These are phyloP conservation scores for Huntiella savannae DNA, from an alignment of 2,329 filamentous ascomycete species.

Conservation along the genomic window DNA sequence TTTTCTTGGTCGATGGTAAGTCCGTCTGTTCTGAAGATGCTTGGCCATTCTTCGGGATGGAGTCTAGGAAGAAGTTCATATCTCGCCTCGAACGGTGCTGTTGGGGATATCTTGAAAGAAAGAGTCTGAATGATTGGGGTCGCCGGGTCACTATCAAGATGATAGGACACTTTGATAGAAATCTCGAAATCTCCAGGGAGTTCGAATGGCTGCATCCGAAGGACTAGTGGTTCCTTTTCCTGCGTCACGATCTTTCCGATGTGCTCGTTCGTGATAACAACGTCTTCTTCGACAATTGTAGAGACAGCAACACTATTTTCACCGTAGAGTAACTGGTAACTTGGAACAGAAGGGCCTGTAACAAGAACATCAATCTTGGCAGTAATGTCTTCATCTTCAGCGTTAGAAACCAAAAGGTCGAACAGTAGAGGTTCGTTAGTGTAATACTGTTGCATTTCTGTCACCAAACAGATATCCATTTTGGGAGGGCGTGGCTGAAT, in stretches of 20 bases:
- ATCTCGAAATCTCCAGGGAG: constrained; percentile 43
- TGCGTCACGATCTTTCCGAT: constrained; percentile 30
- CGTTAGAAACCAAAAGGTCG: constrained; percentile 54
- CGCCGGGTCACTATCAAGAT: constrained; percentile 57
- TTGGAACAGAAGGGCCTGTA: constrained; percentile 31
- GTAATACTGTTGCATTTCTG: constrained; percentile 56
- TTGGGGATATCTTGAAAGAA: constrained; percentile 49
- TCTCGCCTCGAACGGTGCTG: constrained; percentile 76
- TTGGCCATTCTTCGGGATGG: constrained; percentile 67
- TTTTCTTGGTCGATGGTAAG: constrained; percentile 21
- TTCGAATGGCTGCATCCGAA: constrained; percentile 32
- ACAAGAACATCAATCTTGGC: constrained; percentile 52
- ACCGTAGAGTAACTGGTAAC: constrained; percentile 23
- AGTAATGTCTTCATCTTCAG: constrained; percentile 61
- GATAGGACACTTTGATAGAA: constrained; percentile 56
- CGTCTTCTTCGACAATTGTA: constrained; percentile 21
- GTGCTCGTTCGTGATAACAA: constrained; percentile 22
- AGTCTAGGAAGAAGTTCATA: constrained; percentile 72
- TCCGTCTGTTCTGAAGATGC: constrained; percentile 51
- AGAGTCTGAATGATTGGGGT: constrained; percentile 63
- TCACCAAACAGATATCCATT: constrained; percentile 52
- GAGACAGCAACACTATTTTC: constrained; percentile 18
- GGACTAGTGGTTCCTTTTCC: constrained; percentile 23
- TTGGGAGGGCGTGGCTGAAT: constrained; percentile 84
- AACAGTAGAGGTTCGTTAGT: constrained; percentile 60